Conservation (phyloP, 2,329 filamentous ascomycete species). For the Curvularia sp. region DNA sequence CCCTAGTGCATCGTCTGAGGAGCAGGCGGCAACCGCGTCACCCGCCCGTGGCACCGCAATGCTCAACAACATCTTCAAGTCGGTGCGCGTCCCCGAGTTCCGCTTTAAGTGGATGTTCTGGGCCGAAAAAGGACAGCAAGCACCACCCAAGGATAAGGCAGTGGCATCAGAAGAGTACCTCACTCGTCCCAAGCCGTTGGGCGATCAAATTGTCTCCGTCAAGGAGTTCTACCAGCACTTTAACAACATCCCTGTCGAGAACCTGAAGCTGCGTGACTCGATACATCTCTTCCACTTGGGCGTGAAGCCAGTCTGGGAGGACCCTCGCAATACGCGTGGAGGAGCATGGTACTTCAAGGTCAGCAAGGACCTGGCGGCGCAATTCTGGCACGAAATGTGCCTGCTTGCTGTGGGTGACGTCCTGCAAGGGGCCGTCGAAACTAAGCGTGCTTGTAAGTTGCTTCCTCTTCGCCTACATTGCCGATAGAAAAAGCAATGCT, state of each 20-base stretch:
- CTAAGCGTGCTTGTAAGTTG: constrained; percentile 64
- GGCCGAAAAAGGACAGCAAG: constrained; percentile 54
- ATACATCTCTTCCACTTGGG: constrained; percentile 83
- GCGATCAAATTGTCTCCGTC: constrained; percentile 55
- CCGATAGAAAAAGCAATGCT: neutral
- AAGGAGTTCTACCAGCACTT: constrained; percentile 59
- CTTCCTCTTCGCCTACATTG: constrained; percentile 14
- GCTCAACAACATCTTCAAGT: constrained; percentile 58
- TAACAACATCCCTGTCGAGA: constrained; percentile 78
- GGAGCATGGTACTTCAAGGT: constrained; percentile 94
- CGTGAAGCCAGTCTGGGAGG: constrained; percentile 84
- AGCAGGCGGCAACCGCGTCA: constrained; percentile 67
- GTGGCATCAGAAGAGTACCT: constrained; percentile 49
- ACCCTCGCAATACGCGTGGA: constrained; percentile 82
- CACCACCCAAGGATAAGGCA: constrained; percentile 30
- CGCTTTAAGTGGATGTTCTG: constrained; percentile 61
- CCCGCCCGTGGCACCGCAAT: constrained; percentile 81
- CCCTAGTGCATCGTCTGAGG: constrained; percentile 66
- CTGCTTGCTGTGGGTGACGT: constrained; percentile 83
- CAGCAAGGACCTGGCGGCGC: constrained; percentile 72
- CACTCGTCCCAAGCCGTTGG: constrained; percentile 54
- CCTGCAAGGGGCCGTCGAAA: constrained; percentile 74
- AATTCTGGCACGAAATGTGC: constrained; percentile 83
- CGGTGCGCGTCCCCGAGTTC: constrained; percentile 58
- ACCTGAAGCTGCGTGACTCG: constrained; percentile 69